phyloP scores from a whole-genome alignment of 495 filamentous ascomycete species.

The Neurospora sp. region DNA sequence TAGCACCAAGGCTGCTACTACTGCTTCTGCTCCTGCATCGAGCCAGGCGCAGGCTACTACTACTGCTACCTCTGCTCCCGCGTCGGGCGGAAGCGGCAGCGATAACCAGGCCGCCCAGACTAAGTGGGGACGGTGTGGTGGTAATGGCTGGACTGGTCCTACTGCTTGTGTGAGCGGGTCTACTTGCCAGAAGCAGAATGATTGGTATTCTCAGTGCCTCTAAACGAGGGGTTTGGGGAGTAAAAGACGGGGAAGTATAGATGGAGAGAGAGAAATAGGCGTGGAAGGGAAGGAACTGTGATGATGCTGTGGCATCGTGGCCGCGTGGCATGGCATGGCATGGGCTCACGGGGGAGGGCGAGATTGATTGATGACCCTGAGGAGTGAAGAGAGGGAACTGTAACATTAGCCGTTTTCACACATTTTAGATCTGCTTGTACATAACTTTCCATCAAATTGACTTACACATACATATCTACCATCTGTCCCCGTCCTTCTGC shows the following conservation, averaged over 20 bases:
- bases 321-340: not conserved
- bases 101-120: not conserved
- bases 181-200: slow-evolving; percentile 37
- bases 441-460: not conserved
- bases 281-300: not conserved
- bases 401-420: not conserved
- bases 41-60: slow-evolving; percentile 10
- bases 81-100: no score
- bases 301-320: not conserved
- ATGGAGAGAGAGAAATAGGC: not conserved
- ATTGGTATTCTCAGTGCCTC: slow-evolving; percentile 26
- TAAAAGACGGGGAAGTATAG: no score
- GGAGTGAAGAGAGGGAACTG: not conserved
- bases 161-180: slow-evolving; percentile 33
- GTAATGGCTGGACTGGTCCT: slow-evolving; percentile 36
- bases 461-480: not conserved
- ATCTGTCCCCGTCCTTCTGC: no score
- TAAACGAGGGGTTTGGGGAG: not conserved
- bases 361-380: not conserved
- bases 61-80: no score
- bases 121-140: slow-evolving; percentile 46
- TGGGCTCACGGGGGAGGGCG: not conserved
- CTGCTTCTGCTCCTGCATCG: slow-evolving; percentile 15
- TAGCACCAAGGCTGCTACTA: slow-evolving; percentile 22
- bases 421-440: not conserved